Evolutionary conservation across 352 stramenopile genomes (phyloP).

Genomic region (Phytophthora litchii): DNA sequence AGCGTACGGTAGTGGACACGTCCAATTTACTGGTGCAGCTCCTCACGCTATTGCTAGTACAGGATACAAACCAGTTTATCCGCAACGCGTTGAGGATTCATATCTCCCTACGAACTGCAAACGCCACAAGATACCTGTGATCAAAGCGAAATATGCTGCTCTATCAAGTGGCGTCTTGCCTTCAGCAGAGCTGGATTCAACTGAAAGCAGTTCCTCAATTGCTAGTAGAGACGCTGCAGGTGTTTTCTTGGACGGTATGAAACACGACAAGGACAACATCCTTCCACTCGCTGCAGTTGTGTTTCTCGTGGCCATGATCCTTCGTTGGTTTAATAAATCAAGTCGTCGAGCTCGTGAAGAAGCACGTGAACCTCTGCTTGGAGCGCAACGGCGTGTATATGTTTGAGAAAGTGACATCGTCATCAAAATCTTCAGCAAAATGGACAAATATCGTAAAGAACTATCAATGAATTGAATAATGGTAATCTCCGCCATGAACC

Average conservation of each 20-base stretch:
- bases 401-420: slow-evolving; percentile 16
- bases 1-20: slow-evolving; percentile 16
- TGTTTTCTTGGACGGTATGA: slow-evolving; percentile 5
- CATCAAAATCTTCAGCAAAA: not conserved
- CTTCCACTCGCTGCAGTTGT: slow-evolving; percentile 23
- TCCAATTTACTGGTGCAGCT: slow-evolving; percentile 18
- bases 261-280: slow-evolving; percentile 16
- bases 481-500: not conserved
- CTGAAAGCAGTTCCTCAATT: slow-evolving; percentile 19
- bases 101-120: slow-evolving; percentile 25
- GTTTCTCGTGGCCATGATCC: slow-evolving; percentile 28
- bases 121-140: slow-evolving; percentile 17
- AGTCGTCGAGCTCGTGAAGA: slow-evolving; percentile 28
- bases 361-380: slow-evolving; percentile 17
- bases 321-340: slow-evolving; percentile 31
- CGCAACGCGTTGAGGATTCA: slow-evolving; percentile 1
- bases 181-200: slow-evolving; percentile 26
- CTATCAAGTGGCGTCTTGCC: slow-evolving; percentile 9
- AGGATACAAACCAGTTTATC: slow-evolving; percentile 10
- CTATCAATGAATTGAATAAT: slow-evolving; percentile 11
- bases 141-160: slow-evolving; percentile 21
- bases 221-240: not conserved
- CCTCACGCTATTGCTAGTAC: slow-evolving; percentile 17
- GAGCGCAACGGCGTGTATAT: slow-evolving; percentile 25
- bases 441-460: slow-evolving; percentile 5